phyloP scores from a whole-genome alignment of 2,329 filamentous ascomycete species.

The Didymella sp. region DNA sequence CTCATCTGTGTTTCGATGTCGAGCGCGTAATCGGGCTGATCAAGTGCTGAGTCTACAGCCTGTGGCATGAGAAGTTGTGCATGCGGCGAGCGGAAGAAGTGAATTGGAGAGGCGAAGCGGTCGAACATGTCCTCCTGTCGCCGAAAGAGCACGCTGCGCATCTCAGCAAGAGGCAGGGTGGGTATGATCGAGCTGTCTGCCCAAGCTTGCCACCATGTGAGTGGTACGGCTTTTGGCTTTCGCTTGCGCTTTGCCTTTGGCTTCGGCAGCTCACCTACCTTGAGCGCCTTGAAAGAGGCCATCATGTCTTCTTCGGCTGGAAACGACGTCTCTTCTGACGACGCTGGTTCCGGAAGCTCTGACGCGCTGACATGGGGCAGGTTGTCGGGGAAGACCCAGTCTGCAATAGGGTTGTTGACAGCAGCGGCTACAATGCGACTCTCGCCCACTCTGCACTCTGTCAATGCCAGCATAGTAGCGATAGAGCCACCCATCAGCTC shows the following conservation, averaged over 20 bases:
- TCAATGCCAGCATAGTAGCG: slow-evolving; percentile 58
- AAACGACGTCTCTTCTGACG: slow-evolving; percentile 41
- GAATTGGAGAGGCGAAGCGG: slow-evolving; percentile 58
- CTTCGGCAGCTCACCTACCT: slow-evolving; percentile 17
- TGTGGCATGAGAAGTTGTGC: slow-evolving; percentile 37
- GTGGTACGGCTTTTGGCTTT: slow-evolving; percentile 25
- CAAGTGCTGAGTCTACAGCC: slow-evolving; percentile 32
- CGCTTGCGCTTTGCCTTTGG: slow-evolving; percentile 22
- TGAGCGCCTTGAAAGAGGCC: slow-evolving; percentile 12
- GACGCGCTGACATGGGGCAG: slow-evolving; percentile 30
- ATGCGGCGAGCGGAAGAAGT: slow-evolving; percentile 58
- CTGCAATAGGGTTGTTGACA: slow-evolving; percentile 56
- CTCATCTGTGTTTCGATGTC: slow-evolving; percentile 43
- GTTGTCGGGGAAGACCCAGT: slow-evolving; percentile 55
- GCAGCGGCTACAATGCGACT: slow-evolving; percentile 55
- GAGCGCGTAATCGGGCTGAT: slow-evolving; percentile 33
- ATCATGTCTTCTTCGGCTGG: slow-evolving; percentile 40
- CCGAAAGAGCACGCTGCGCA: slow-evolving; percentile 51
- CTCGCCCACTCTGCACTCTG: slow-evolving; percentile 54
- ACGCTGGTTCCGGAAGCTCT: slow-evolving; percentile 40
- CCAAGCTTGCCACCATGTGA: slow-evolving; percentile 39
- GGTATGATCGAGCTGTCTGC: slow-evolving; percentile 39
- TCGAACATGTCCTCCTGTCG: slow-evolving; percentile 56
- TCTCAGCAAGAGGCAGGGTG: slow-evolving; percentile 36
- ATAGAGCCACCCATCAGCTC: slow-evolving; percentile 58